These are phyloP conservation scores for Cercospora janseana DNA, from an alignment of 2,329 filamentous ascomycete genomes.

Conservation along the genomic window DNA sequence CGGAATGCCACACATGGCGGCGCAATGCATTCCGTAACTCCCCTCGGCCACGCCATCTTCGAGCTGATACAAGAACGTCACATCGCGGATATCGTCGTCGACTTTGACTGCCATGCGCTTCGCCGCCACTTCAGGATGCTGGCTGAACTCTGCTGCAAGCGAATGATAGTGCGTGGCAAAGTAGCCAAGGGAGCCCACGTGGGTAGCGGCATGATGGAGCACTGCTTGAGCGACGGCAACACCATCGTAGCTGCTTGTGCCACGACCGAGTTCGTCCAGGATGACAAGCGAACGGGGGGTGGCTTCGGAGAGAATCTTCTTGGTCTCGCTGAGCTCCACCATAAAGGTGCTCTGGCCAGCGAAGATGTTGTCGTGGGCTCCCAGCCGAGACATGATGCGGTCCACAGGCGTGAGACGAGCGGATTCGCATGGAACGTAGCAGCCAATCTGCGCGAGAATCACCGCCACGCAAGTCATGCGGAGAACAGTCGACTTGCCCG, in stretches of 20 bases:
- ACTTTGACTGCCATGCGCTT: conserved; percentile 94
- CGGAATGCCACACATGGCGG: conserved; percentile 94
- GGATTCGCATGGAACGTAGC: conserved; percentile 79
- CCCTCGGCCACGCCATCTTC: conserved; percentile 93
- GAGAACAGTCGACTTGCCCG: conserved; percentile 93
- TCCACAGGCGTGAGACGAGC: conserved; percentile 87
- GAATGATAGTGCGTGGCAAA: conserved; percentile 98
- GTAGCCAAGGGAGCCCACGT: conserved; percentile 91
- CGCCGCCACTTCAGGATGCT: conserved; percentile 81
- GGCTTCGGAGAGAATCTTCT: conserved; percentile 94
- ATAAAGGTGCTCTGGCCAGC: conserved; percentile 98
- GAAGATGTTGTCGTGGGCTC: conserved; percentile 98
- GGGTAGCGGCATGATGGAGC: conserved; percentile 89
- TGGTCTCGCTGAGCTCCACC: conserved; percentile 93
- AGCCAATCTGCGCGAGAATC: conserved; percentile 96
- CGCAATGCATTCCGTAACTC: conserved; percentile 98
- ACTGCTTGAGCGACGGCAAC: conserved; percentile 96
- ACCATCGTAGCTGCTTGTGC: conserved; percentile 92
- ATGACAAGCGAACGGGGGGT: conserved; percentile 94
- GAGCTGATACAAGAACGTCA: conserved; percentile 95
- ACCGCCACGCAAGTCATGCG: conserved; percentile 97
- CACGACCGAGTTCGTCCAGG: conserved; percentile 90
- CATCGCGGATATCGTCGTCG: conserved; percentile 74
- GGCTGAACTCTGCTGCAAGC: conserved; percentile 83
- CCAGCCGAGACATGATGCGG: conserved; percentile 96